Percentiles rank a stretch among this genome's conserved stretches.
phyloP scores from a whole-genome alignment of 2,329 filamentous ascomycete genomes.

The Pseudogymnoascus sp. region DNA sequence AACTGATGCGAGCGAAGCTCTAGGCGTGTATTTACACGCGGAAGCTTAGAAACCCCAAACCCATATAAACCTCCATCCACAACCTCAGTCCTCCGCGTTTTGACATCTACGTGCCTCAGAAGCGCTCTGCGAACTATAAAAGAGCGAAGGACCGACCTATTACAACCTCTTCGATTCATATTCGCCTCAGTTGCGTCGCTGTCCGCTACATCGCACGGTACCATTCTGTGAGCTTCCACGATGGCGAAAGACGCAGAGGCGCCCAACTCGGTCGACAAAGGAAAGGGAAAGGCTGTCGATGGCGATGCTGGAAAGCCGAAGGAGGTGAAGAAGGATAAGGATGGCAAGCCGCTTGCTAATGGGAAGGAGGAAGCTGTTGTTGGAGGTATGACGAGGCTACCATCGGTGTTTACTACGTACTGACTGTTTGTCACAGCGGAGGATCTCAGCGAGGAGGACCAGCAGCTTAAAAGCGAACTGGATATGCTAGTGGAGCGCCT shows the following conservation, averaged over 20 bases:
- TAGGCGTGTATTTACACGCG: conserved; percentile 11
- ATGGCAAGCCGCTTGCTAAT: conserved; percentile 62
- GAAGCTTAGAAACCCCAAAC: conserved; percentile 10
- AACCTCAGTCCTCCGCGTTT: conserved; percentile 1
- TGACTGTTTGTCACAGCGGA: conserved; percentile 46
- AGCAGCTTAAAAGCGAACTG: conserved; percentile 95
- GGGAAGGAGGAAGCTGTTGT: conserved; percentile 65
- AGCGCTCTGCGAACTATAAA: not conserved
- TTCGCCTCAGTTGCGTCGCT: conserved; percentile 1
- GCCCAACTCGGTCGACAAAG: conserved; percentile 80
- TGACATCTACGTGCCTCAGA: not conserved
- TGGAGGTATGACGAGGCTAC: conserved; percentile 28
- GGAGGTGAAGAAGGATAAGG: conserved; percentile 54
- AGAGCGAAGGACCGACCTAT: not conserved
- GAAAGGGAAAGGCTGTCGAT: conserved; percentile 85
- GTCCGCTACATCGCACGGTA: conserved; percentile 1
- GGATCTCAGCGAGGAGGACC: conserved; percentile 95
- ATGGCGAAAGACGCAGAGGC: conserved; percentile 95
- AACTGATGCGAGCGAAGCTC: conserved; percentile 8
- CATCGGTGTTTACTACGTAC: conserved; percentile 19
- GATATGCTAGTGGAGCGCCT: conserved; percentile 96
- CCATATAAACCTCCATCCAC: conserved; percentile 7
- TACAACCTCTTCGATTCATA: conserved; percentile 4
- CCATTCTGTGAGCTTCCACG: conserved; percentile 30
- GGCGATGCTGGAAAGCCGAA: conserved; percentile 51